These are phyloP conservation scores for Herpotrichia juniperi DNA, from an alignment of 2,329 filamentous ascomycete genomes.

Conservation along the genomic window DNA sequence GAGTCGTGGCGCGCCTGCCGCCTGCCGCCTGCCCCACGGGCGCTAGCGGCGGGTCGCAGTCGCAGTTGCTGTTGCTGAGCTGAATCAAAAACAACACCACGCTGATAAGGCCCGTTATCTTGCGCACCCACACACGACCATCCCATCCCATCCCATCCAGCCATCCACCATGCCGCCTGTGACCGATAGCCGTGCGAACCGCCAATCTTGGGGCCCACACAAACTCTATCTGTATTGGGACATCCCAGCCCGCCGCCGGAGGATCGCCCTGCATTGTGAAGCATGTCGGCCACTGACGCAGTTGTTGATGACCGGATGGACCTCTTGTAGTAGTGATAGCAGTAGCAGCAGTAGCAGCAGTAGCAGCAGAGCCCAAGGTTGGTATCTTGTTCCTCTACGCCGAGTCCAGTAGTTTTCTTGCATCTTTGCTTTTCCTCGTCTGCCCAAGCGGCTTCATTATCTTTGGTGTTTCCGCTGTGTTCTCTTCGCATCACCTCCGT, in stretches of 20 bases:
- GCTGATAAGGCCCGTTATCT: conserved; percentile 9
- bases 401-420: background rate
- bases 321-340: no score
- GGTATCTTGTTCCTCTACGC: background rate
- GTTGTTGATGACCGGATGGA: conserved; percentile 26
- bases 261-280: conserved; percentile 21
- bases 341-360: no score
- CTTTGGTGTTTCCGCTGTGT: background rate
- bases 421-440: background rate
- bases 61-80: no score
- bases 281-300: conserved; percentile 11
- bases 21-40: background rate
- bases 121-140: background rate
- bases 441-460: conserved; percentile 1
- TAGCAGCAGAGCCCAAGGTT: conserved; percentile 7
- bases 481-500: no score
- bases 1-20: no score
- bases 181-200: conserved; percentile 22
- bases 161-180: background rate
- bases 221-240: conserved; percentile 12
- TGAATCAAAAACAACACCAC: background rate
- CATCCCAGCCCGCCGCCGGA: conserved; percentile 30
- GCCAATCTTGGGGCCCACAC: conserved; percentile 18
- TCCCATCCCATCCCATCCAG: conserved; percentile 23
- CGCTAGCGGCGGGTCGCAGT: conserved; percentile 31